Base-by-base conservation (phyloP, 306 rosid genomes). In the Cucurbita pepo region DNA sequence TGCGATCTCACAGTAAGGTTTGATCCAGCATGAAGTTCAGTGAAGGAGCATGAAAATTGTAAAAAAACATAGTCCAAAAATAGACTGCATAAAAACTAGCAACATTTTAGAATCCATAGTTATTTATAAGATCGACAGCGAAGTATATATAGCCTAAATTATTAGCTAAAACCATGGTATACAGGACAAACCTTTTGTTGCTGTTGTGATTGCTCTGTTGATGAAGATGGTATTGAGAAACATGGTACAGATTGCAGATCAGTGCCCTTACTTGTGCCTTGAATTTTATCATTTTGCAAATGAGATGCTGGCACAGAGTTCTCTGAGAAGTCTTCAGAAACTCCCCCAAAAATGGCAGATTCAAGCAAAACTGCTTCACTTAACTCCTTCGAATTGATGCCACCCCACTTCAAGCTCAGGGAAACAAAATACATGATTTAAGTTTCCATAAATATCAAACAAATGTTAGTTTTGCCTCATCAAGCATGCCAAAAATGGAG, bases 351-450 rank as follows among this genome's bases (percentile, higher is more conserved):
- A 80, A 86, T 75, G 41, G 90, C 85, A 78, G 56, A 73, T 80
- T 92, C 97, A 59, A 86, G 83, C 86, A 84, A 54, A 73, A 86
- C 63, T 53, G 95, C 89, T 76, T 89, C 92, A 51, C 84, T 80
- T 57, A 89, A 82, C 89, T 92, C 97, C 47, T 88, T 85, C 8
- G 87, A 75, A 81, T 95, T 85, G 59, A 88, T 82, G 83, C 76
- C 86, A 47, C 83, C 90, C 88, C 89, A 85, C 96, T 92, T 81
- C 79, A 82, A 83, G 73, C 56, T 54, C 60, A 79, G 79, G 75
- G 22, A 78, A 72, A 62, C 14, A 60, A 55, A 22, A 37, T 14
- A 50, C 21, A 57, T 77, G 43, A 78, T 69, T 74, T 12, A 41
- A 65, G 53, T 43, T 65, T 21, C 37, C 37, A 41, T 19, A 11